Conservation (phyloP, 495 filamentous ascomycete species). For the Polyplosphaeria fusca region DNA sequence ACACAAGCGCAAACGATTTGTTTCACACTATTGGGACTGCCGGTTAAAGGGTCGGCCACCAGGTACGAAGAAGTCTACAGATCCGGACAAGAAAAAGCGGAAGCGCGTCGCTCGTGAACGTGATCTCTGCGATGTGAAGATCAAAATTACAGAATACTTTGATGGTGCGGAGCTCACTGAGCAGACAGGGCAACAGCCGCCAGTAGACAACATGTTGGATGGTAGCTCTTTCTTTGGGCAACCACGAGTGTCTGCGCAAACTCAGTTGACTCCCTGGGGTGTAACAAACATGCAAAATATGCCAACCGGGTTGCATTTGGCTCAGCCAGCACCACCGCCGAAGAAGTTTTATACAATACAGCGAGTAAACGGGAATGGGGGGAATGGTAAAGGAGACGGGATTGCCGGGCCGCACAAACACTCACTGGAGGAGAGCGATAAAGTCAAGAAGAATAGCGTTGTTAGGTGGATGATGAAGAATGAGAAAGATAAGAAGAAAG, state of each 20-base stretch:
- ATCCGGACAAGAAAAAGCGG: slow-evolving; percentile 85
- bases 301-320: slow-evolving; percentile 1
- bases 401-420: slow-evolving; percentile 69
- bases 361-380: slow-evolving; percentile 73
- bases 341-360: slow-evolving; percentile 46
- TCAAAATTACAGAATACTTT: slow-evolving; percentile 85
- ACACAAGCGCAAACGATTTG: slow-evolving; percentile 79
- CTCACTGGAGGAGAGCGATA: slow-evolving; percentile 72
- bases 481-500: slow-evolving; percentile 66
- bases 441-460: slow-evolving; percentile 81
- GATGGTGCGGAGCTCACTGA: slow-evolving; percentile 49
- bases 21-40: slow-evolving; percentile 89
- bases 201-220: slow-evolving; percentile 3
- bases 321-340: slow-evolving; percentile 2
- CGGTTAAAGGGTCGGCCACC: slow-evolving; percentile 81
- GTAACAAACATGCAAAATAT: slow-evolving; percentile 4
- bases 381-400: slow-evolving; percentile 67
- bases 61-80: slow-evolving; percentile 78
- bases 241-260: not conserved
- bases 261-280: slow-evolving; percentile 12
- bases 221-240: slow-evolving; percentile 19
- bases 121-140: slow-evolving; percentile 86
- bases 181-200: slow-evolving; percentile 24
- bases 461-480: slow-evolving; percentile 63
- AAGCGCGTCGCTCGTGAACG: slow-evolving; percentile 73